Percentiles rank a stretch among this genome's conserved stretches.
phyloP scores from a whole-genome alignment of 805 yeast species.

The Ogataea nitratoaversa region DNA sequence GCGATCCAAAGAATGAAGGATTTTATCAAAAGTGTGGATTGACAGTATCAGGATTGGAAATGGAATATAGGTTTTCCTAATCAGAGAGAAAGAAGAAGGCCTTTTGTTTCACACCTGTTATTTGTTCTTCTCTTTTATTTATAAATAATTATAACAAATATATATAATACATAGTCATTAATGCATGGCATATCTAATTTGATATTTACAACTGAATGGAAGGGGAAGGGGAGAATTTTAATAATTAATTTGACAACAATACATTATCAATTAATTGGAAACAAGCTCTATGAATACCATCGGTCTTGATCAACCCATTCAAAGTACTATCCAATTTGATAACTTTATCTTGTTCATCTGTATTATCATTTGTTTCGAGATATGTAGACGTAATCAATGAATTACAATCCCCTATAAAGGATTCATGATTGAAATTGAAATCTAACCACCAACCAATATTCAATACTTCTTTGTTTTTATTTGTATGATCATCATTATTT shows the following conservation, averaged over 20 bases:
- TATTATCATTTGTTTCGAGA: not conserved
- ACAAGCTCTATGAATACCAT: constrained; percentile 14
- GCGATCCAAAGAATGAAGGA: constrained; percentile 74
- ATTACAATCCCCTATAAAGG: constrained; percentile 17
- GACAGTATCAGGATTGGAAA: constrained; percentile 59
- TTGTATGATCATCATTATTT: too few species aligned
- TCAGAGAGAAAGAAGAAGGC: constrained; percentile 1
- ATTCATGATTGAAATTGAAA: constrained; percentile 6
- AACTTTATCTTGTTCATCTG: not conserved
- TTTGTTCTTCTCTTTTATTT: too few species aligned
- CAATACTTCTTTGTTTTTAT: not conserved
- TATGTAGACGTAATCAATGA: constrained; percentile 11
- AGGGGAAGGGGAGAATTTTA: too few species aligned
- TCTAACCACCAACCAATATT: constrained; percentile 12
- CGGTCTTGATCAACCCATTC: constrained; percentile 14
- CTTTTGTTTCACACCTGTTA: too few species aligned
- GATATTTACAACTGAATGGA: too few species aligned
- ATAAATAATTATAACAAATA: too few species aligned
- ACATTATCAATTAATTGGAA: constrained; percentile 12
- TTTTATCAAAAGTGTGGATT: constrained; percentile 90
- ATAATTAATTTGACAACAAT: not conserved
- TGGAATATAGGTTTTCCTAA: constrained; percentile 55
- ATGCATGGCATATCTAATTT: too few species aligned
- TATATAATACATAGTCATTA: not conserved
- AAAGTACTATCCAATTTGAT: constrained; percentile 14